A percentile compares a stretch with the other conserved stretches of the same genome.
These are phyloP conservation scores for Mollisiaceae sp. DNA, from an alignment of 2,329 filamentous ascomycete species.

Conservation along the genomic window DNA sequence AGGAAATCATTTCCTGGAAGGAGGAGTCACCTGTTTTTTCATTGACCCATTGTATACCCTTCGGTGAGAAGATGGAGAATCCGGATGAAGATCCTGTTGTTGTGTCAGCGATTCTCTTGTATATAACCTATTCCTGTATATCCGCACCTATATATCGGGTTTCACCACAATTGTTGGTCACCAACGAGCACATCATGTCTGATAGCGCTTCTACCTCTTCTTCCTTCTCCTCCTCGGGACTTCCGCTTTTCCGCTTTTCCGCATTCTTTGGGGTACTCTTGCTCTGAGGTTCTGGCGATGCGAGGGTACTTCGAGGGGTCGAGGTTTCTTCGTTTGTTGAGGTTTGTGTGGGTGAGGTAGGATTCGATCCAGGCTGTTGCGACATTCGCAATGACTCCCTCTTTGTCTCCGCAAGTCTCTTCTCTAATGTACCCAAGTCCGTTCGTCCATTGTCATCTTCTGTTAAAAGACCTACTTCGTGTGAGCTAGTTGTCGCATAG, in stretches of 20 bases:
- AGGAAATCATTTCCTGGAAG: conserved; percentile 93
- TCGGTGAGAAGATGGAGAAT: conserved; percentile 98
- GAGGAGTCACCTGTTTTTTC: conserved; percentile 95
- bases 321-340: conserved; percentile 48
- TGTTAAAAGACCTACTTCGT: conserved; percentile 68
- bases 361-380: conserved; percentile 36
- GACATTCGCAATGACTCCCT: conserved; percentile 42
- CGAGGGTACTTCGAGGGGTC: conserved; percentile 52
- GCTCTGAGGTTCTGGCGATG: conserved; percentile 52
- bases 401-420: conserved; percentile 68
- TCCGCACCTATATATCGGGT: conserved; percentile 88
- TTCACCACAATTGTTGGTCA: conserved; percentile 93
- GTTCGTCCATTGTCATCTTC: conserved; percentile 86
- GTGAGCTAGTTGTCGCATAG: not conserved
- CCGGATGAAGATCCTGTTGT: conserved; percentile 85
- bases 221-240: conserved; percentile 53
- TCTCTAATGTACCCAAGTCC: conserved; percentile 87
- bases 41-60: conserved; percentile 98
- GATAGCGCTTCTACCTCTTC: conserved; percentile 86
- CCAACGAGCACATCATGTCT: conserved; percentile 98
- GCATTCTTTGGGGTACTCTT: conserved; percentile 35
- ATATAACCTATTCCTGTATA: not conserved
- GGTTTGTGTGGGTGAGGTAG: conserved; percentile 48
- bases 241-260: conserved; percentile 37
- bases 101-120: conserved; percentile 32